Conservation (phyloP, 495 filamentous ascomycete genomes). For the Bombardia bombarda region DNA sequence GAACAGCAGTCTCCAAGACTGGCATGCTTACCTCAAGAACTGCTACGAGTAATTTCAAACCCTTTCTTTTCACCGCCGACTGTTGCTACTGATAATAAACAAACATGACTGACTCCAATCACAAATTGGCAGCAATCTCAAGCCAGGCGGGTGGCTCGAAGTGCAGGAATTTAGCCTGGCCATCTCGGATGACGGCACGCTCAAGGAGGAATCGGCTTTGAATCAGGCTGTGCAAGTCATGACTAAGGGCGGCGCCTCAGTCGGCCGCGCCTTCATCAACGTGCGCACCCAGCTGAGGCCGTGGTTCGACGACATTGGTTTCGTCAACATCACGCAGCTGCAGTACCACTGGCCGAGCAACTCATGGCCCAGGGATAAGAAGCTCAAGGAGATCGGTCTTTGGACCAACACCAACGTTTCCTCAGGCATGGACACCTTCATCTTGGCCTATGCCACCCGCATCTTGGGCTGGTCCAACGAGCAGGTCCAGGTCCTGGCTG, state of each 20-base stretch:
- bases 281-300: constrained; percentile 6
- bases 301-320: constrained; percentile 20
- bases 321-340: constrained; percentile 15
- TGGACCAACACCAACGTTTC: constrained; percentile 21
- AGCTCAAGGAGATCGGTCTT: constrained; percentile 40
- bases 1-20: constrained; percentile 30
- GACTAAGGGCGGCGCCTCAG: constrained; percentile 16
- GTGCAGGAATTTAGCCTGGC: constrained; percentile 14
- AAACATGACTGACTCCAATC: background rate
- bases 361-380: constrained; percentile 35
- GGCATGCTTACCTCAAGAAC: constrained; percentile 27
- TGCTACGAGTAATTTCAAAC: constrained; percentile 16
- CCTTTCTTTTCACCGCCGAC: too few relatives aligned
- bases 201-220: constrained; percentile 14
- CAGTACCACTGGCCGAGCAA: constrained; percentile 30
- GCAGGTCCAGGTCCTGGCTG: constrained; percentile 18
- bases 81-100: too few relatives aligned
- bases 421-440: constrained; percentile 36
- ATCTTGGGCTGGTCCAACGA: constrained; percentile 20
- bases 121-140: constrained; percentile 11
- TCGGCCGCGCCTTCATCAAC: constrained; percentile 13
- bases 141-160: constrained; percentile 34
- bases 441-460: constrained; percentile 23
- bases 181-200: constrained; percentile 18
- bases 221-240: constrained; percentile 17